Conservation (phyloP, 495 filamentous ascomycete species). For the Penicillium psychrofluorescens region DNA sequence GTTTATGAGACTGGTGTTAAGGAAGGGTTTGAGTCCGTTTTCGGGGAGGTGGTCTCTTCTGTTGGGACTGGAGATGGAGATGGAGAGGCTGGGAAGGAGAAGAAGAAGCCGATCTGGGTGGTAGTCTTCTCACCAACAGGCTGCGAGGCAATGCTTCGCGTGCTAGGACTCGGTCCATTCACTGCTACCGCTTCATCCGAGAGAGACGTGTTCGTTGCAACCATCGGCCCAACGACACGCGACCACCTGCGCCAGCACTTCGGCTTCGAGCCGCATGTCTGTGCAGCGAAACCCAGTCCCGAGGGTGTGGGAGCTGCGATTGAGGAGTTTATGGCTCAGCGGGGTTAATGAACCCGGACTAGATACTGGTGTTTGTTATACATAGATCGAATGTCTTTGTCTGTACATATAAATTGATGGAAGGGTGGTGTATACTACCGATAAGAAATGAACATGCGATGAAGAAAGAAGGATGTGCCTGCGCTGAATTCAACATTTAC, state of each 20-base stretch:
- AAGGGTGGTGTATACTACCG: no score
- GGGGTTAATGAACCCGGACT: not conserved
- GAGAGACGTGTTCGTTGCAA: conserved; percentile 56
- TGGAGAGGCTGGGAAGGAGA: conserved; percentile 6
- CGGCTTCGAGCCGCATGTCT: conserved; percentile 71
- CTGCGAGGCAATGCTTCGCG: conserved; percentile 71
- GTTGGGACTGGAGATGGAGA: not conserved
- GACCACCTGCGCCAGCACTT: conserved; percentile 62
- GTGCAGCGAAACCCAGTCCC: conserved; percentile 72
- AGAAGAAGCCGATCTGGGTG: conserved; percentile 55
- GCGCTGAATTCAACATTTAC: not conserved
- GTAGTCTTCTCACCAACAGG: conserved; percentile 92
- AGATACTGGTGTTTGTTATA: no score
- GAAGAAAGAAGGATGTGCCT: not conserved
- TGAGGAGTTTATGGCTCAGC: conserved; percentile 37
- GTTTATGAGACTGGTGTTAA: conserved; percentile 83
- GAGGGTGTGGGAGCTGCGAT: conserved; percentile 74
- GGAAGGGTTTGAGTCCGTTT: conserved; percentile 62
- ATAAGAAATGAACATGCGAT: no score
- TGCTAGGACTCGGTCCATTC: conserved; percentile 37
- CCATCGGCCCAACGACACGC: conserved; percentile 90
- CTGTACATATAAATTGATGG: no score
- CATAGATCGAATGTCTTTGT: no score
- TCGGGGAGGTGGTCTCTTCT: conserved; percentile 33
- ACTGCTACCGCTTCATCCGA: conserved; percentile 5